Percentiles rank a stretch among this genome's conserved stretches.
These are phyloP conservation scores for Phaeotremella skinneri DNA, from an alignment of 768 basidiomycete species.

Conservation along the genomic window DNA sequence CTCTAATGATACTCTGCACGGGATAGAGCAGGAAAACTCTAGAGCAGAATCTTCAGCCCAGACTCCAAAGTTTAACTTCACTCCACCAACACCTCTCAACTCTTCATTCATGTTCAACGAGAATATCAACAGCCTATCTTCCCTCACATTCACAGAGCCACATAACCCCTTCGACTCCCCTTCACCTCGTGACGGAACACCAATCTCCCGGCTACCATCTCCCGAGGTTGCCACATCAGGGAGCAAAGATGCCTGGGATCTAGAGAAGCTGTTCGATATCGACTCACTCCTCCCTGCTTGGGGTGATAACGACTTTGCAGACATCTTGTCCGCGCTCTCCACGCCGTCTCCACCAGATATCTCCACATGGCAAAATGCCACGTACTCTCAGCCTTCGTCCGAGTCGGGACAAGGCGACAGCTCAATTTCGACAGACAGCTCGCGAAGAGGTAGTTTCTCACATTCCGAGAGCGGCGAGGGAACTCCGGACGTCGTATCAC, in stretches of 20 bases:
- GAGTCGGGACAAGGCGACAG: background rate
- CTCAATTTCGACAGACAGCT: background rate
- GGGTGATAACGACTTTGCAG: background rate
- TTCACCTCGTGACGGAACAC: background rate
- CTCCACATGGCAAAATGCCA: background rate
- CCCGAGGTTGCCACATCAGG: background rate
- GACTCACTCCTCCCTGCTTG: background rate
- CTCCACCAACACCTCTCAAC: constrained; percentile 12
- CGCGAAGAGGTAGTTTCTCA: background rate
- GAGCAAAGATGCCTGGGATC: background rate
- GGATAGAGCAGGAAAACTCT: too few species aligned
- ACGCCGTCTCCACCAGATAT: background rate
- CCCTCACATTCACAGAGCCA: background rate
- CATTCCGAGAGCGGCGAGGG: background rate
- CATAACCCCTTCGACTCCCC: background rate
- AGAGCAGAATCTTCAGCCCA: constrained; percentile 1
- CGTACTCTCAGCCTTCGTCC: background rate
- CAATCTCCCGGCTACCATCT: background rate
- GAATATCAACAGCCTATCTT: background rate
- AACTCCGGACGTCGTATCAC: too few species aligned
- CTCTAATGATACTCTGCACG: background rate
- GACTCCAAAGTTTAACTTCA: constrained; percentile 11
- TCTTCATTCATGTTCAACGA: background rate
- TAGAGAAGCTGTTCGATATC: background rate
- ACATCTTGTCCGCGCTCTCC: background rate